These are phyloP conservation scores for Hypericum perforatum DNA, from an alignment of 345 rosid species.

Conservation along the genomic window DNA sequence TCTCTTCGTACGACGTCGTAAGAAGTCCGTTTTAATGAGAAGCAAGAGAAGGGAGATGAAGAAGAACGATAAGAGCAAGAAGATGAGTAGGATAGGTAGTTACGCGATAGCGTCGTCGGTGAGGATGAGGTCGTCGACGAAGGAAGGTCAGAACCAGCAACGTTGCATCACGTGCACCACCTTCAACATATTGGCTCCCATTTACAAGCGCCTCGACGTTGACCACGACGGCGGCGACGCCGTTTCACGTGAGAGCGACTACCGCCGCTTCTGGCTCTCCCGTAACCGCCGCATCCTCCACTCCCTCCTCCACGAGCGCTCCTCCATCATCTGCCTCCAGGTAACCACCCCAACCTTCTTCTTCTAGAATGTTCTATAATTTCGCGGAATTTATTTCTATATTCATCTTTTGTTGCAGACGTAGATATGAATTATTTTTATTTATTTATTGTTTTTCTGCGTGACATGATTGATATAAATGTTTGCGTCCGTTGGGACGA, in stretches of 20 bases:
- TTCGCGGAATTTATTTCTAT: no score
- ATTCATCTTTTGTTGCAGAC: no score
- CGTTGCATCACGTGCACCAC: constrained; percentile 83
- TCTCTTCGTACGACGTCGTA: no score
- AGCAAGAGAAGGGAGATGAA: constrained; percentile 30
- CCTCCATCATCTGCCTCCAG: constrained; percentile 74
- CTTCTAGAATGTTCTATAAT: no score
- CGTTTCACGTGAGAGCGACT: constrained; percentile 47
- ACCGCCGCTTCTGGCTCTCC: constrained; percentile 37
- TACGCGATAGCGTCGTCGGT: constrained; percentile 68
- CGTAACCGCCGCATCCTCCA: constrained; percentile 58
- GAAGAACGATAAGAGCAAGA: constrained; percentile 18
- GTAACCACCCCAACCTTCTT: no score
- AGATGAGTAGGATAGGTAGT: constrained; percentile 65
- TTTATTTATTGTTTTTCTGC: no score
- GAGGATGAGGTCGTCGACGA: constrained; percentile 39
- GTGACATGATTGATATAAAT: no score
- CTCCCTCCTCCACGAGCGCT: constrained; percentile 44
- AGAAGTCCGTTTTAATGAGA: constrained; percentile 14
- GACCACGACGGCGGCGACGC: no score
- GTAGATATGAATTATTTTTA: no score
- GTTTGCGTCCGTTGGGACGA: no score
- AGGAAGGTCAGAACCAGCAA: constrained; percentile 50
- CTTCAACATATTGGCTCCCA: constrained; percentile 83
- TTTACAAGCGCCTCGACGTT: constrained; percentile 68